Percentiles rank a stretch among this genome's conserved stretches.
Evolutionary conservation across 1,139 yeast genomes (phyloP).

Genomic region (Pneumocystis canis): DNA sequence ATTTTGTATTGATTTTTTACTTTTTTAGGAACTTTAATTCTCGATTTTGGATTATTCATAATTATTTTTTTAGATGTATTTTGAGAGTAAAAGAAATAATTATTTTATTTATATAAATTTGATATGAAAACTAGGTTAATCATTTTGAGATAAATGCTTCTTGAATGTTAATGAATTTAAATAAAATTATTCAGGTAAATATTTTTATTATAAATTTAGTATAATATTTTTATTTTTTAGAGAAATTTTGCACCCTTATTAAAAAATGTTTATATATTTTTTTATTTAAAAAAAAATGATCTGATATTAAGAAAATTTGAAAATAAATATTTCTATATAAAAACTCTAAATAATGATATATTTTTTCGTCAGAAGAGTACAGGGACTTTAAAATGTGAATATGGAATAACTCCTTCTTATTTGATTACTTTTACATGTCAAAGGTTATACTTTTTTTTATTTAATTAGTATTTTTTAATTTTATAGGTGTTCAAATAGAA

Average conservation of each 20-base stretch:
- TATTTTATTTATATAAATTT: background rate
- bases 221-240: background rate
- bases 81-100: background rate
- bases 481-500: conserved; percentile 49
- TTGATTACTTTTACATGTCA: conserved; percentile 91
- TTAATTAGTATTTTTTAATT: background rate
- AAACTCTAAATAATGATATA: background rate
- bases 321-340: background rate
- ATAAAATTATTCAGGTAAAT: background rate
- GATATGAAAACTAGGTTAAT: background rate
- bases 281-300: background rate
- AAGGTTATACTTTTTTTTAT: conserved; percentile 20
- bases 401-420: conserved; percentile 43
- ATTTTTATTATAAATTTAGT: background rate
- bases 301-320: background rate
- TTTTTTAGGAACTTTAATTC: background rate
- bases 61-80: background rate
- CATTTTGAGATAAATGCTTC: background rate
- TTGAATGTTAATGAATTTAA: background rate
- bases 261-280: background rate
- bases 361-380: conserved; percentile 1
- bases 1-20: background rate
- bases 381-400: background rate
- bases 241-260: background rate
- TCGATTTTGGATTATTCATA: background rate